phyloP scores from a whole-genome alignment of 306 rosid genomes.

The Benincasa hispida region DNA sequence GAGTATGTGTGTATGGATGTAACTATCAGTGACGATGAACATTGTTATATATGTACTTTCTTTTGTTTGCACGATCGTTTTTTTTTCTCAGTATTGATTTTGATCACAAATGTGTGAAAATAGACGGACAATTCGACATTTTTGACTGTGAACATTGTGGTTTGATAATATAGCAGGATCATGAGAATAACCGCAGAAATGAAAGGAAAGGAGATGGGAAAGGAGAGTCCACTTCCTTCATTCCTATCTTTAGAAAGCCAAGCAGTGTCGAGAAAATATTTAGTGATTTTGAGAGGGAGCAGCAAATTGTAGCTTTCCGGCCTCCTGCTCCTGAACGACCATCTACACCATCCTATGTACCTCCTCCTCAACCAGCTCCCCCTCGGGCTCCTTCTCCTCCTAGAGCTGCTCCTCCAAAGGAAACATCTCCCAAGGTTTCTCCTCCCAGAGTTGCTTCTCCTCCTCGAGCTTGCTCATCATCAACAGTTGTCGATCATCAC shows the following conservation, averaged over 20 bases:
- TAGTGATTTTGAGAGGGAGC: conserved; percentile 92
- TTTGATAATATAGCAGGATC: conserved; percentile 29
- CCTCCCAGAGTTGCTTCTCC: conserved; percentile 1
- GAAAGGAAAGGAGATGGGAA: conserved; percentile 69
- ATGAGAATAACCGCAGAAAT: conserved; percentile 49
- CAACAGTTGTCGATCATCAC: conserved; percentile 16
- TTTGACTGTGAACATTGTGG: not conserved
- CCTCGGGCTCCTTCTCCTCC: not conserved
- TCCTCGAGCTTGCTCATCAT: conserved; percentile 1
- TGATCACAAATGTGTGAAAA: not conserved
- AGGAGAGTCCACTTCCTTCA: conserved; percentile 60
- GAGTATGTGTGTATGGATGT: not conserved
- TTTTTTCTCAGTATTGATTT: not conserved
- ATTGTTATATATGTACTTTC: not conserved
- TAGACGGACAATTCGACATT: not conserved
- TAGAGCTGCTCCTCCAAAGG: conserved; percentile 2
- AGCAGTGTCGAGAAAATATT: conserved; percentile 94
- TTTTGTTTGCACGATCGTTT: not conserved
- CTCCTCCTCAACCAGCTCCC: conserved; percentile 42
- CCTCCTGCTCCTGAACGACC: conserved; percentile 65
- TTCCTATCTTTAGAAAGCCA: conserved; percentile 81
- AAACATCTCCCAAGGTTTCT: conserved; percentile 14
- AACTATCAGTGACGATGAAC: not conserved
- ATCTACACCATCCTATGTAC: conserved; percentile 39
- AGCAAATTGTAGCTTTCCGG: conserved; percentile 34